These are phyloP conservation scores for Nakazawaea ernobii DNA, from an alignment of 805 yeast species.

Conservation along the genomic window DNA sequence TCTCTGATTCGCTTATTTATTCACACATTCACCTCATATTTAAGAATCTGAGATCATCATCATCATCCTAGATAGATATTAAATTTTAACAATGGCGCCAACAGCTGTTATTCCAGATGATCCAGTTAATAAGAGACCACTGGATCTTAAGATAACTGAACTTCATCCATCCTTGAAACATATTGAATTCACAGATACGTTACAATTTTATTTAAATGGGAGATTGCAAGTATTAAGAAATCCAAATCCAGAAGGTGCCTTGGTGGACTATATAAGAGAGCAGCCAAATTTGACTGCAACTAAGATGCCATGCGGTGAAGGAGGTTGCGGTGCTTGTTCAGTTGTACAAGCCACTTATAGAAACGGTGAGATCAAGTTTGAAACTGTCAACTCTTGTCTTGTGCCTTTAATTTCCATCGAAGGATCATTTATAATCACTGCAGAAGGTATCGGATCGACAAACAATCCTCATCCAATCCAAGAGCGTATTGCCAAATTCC, in stretches of 20 bases:
- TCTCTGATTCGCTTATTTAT: background rate
- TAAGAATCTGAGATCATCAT: background rate
- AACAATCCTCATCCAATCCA: slow-evolving; percentile 41
- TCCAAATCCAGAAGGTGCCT: slow-evolving; percentile 37
- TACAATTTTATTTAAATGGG: slow-evolving; percentile 36
- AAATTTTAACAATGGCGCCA: slow-evolving; percentile 18
- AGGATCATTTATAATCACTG: slow-evolving; percentile 40
- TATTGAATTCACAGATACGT: slow-evolving; percentile 20
- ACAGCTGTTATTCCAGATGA: slow-evolving; percentile 12
- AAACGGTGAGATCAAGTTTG: slow-evolving; percentile 23
- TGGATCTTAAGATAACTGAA: slow-evolving; percentile 15
- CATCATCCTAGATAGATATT: background rate
- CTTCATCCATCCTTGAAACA: slow-evolving; percentile 19
- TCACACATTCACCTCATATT: background rate
- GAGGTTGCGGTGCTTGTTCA: slow-evolving; percentile 48
- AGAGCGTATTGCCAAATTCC: slow-evolving; percentile 41
- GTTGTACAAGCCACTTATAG: slow-evolving; percentile 32
- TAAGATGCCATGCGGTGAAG: slow-evolving; percentile 44
- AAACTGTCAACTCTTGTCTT: slow-evolving; percentile 41
- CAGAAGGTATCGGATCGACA: slow-evolving; percentile 40
- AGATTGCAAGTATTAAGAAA: slow-evolving; percentile 25
- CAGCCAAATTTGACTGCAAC: slow-evolving; percentile 35
- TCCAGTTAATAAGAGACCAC: background rate
- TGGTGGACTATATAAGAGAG: slow-evolving; percentile 36
- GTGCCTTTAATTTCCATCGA: slow-evolving; percentile 39